A percentile compares a stretch with the other conserved stretches of the same genome.
phyloP scores from a whole-genome alignment of 495 filamentous ascomycete species.

The Aspergillus funiculosus region DNA sequence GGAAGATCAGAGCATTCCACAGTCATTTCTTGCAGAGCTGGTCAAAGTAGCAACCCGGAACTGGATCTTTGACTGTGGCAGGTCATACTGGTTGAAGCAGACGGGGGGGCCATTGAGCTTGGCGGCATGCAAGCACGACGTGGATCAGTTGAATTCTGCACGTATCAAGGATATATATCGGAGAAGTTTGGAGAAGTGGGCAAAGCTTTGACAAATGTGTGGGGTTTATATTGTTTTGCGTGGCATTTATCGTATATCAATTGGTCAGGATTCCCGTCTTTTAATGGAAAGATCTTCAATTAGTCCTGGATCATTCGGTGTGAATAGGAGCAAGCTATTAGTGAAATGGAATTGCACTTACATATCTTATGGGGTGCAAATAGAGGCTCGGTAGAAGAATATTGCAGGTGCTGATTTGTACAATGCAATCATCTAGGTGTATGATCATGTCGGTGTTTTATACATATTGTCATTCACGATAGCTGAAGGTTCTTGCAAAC shows the following conservation, averaged over 20 bases:
- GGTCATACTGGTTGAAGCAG: slow-evolving; percentile 34
- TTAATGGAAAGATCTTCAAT: background rate
- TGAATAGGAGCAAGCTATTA: no score
- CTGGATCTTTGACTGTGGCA: slow-evolving; percentile 36
- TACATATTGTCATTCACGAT: background rate
- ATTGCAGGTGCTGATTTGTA: background rate
- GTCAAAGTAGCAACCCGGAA: slow-evolving; percentile 32
- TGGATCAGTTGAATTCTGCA: slow-evolving; percentile 22
- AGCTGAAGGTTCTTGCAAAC: slow-evolving; percentile 14
- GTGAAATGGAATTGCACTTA: background rate
- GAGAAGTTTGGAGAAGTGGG: slow-evolving; percentile 13
- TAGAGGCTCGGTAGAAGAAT: background rate
- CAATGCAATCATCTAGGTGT: background rate
- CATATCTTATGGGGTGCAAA: background rate
- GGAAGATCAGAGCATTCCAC: slow-evolving; percentile 23
- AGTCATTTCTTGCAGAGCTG: slow-evolving; percentile 33
- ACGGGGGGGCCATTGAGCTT: slow-evolving; percentile 31
- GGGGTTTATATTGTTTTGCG: background rate
- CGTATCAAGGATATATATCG: slow-evolving; percentile 22
- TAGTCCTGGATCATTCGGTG: background rate
- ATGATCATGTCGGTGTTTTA: background rate
- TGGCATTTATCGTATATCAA: background rate
- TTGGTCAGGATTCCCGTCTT: background rate
- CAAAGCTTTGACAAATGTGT: slow-evolving; percentile 2
- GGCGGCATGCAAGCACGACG: slow-evolving; percentile 23